A percentile compares a stretch with the other conserved stretches of the same genome.
These are phyloP conservation scores for Solanum sitiens DNA, from an alignment of 257 asterid genomes.

Conservation along the genomic window DNA sequence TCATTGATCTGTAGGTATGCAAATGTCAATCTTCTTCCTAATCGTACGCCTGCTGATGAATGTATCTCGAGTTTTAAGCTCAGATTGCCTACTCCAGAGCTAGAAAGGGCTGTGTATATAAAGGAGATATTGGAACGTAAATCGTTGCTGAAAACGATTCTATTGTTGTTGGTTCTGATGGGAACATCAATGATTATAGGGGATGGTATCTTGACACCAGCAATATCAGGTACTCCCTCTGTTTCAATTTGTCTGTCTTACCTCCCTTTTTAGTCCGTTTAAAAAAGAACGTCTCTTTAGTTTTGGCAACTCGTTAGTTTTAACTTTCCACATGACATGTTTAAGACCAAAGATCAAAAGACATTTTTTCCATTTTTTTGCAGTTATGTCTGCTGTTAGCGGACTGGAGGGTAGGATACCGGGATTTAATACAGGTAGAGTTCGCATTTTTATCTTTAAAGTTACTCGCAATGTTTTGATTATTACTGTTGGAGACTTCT, in stretches of 20 bases:
- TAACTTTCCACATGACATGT: not conserved
- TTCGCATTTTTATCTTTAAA: not conserved
- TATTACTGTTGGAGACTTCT: not conserved
- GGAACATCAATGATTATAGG: slow-evolving; percentile 97
- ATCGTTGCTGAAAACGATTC: slow-evolving; percentile 36
- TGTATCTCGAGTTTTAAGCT: slow-evolving; percentile 86
- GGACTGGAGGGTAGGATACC: slow-evolving; percentile 80
- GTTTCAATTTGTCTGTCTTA: not conserved
- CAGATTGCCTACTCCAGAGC: slow-evolving; percentile 83
- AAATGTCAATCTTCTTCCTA: slow-evolving; percentile 82
- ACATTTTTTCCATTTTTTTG: not conserved
- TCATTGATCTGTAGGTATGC: slow-evolving; percentile 91
- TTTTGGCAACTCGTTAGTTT: not conserved
- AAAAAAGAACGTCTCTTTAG: too few species aligned
- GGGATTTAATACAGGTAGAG: slow-evolving; percentile 72
- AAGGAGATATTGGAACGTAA: slow-evolving; percentile 74
- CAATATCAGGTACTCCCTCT: slow-evolving; percentile 53
- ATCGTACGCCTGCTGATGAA: slow-evolving; percentile 79
- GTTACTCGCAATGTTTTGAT: not conserved
- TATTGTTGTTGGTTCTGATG: slow-evolving; percentile 69
- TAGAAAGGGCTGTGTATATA: slow-evolving; percentile 76
- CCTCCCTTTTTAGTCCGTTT: not conserved
- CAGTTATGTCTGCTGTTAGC: slow-evolving; percentile 97
- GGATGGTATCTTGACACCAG: slow-evolving; percentile 94
- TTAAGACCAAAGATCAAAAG: too few species aligned